These are phyloP conservation scores for Botryotinia calthae DNA, from an alignment of 2,329 filamentous ascomycete genomes.

Conservation along the genomic window DNA sequence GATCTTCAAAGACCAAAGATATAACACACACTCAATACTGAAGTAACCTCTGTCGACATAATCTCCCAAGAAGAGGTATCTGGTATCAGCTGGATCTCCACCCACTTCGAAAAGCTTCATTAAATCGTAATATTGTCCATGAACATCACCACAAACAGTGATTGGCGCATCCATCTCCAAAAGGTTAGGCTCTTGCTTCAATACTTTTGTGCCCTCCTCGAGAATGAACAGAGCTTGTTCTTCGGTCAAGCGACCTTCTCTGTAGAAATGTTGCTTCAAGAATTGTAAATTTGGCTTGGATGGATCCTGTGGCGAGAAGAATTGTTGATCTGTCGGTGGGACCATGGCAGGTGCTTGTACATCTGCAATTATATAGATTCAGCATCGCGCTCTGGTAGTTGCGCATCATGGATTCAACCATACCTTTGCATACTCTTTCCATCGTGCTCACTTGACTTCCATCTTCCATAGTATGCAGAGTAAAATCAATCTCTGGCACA, in stretches of 20 bases:
- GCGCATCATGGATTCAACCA: conserved; percentile 25
- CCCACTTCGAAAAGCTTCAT: conserved; percentile 99
- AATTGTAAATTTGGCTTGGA: conserved; percentile 90
- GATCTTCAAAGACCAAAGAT: conserved; percentile 97
- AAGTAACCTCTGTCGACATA: conserved; percentile 99
- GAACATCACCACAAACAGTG: conserved; percentile 96
- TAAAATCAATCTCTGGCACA: conserved; percentile 96
- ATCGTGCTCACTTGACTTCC: conserved; percentile 90
- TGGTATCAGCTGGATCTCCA: conserved; percentile 90
- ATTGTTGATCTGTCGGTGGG: conserved; percentile 89
- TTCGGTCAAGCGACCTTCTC: conserved; percentile 93
- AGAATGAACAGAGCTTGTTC: conserved; percentile 98
- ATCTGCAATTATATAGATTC: conserved; percentile 55
- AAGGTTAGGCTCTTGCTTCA: conserved; percentile 88
- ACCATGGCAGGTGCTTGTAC: conserved; percentile 95
- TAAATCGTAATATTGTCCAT: conserved; percentile 98
- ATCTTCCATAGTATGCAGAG: conserved; percentile 97
- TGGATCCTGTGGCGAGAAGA: conserved; percentile 82
- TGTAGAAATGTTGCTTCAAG: conserved; percentile 97
- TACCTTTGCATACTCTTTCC: conserved; percentile 98
- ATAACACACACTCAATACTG: conserved; percentile 97
- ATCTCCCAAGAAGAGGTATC: conserved; percentile 95
- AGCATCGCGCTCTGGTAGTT: conserved; percentile 19
- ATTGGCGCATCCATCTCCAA: conserved; percentile 99
- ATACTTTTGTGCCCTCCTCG: conserved; percentile 78